Conservation (phyloP, 2,329 filamentous ascomycete genomes). For the Sporothrix globosa region DNA sequence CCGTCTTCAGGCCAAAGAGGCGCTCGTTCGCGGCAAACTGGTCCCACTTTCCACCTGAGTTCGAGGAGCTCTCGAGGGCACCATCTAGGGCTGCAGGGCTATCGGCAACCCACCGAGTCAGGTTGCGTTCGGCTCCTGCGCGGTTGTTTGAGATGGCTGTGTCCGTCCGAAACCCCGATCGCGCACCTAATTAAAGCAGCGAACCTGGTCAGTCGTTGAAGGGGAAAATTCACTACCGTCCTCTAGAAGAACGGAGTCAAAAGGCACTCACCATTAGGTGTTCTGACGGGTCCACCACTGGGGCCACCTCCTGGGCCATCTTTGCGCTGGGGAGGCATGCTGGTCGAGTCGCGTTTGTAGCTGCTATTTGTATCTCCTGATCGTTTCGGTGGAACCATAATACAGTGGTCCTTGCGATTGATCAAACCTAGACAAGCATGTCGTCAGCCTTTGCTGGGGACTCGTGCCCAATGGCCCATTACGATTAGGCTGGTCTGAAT, state of each 20-base stretch:
- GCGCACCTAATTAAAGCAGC: constrained; percentile 56
- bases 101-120: constrained; percentile 82
- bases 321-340: constrained; percentile 44
- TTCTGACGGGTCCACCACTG: constrained; percentile 41
- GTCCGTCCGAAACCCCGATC: constrained; percentile 79
- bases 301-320: constrained; percentile 40
- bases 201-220: neutral
- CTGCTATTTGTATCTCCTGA: constrained; percentile 42
- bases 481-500: too few species aligned
- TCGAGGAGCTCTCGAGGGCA: constrained; percentile 66
- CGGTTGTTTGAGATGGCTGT: constrained; percentile 80
- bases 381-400: constrained; percentile 45
- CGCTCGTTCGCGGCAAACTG: constrained; percentile 91
- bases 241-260: too few species aligned
- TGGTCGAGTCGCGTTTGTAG: constrained; percentile 40
- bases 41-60: constrained; percentile 70
- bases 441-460: neutral
- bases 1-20: constrained; percentile 83
- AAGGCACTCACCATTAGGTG: constrained; percentile 46
- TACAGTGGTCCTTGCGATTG: constrained; percentile 25
- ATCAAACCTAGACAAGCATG: neutral
- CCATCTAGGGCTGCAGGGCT: constrained; percentile 65
- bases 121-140: constrained; percentile 68
- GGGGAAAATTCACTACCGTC: neutral
- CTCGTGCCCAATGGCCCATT: neutral